Conservation (phyloP, 371 early-diverging fungal genomes). For the Funneliformis caledonium region DNA sequence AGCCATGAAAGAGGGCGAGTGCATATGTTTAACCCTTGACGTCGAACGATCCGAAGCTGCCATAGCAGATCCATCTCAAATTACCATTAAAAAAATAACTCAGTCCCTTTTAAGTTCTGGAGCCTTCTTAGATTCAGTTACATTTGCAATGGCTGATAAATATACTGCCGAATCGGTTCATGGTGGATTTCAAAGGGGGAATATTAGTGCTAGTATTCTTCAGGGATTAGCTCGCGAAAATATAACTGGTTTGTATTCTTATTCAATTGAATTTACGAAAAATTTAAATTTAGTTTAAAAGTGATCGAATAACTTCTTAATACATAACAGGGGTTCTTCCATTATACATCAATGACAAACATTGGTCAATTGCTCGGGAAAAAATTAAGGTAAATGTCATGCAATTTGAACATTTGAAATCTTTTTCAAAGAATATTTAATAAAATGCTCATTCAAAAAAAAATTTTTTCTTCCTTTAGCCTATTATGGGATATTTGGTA, state of each 20-base stretch:
- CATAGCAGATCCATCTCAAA: constrained; percentile 49
- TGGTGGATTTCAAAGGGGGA: constrained; percentile 46
- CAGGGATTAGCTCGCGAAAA: constrained; percentile 36
- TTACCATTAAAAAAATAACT: constrained; percentile 50
- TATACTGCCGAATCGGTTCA: constrained; percentile 47
- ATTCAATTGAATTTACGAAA: neutral
- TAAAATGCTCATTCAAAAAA: neutral
- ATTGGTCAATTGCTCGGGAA: constrained; percentile 50
- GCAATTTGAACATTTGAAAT: neutral
- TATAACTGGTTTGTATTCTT: constrained; percentile 28
- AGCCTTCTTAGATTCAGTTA: constrained; percentile 48
- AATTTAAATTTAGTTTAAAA: neutral
- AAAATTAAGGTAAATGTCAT: constrained; percentile 46
- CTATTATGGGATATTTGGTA: constrained; percentile 50
- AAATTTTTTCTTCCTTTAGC: constrained; percentile 17
- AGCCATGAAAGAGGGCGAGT: constrained; percentile 49
- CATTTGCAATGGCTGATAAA: constrained; percentile 43
- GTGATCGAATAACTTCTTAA: constrained; percentile 21
- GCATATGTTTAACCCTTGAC: constrained; percentile 51
- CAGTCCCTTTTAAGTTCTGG: constrained; percentile 49
- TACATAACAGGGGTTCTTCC: constrained; percentile 49
- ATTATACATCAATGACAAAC: constrained; percentile 49
- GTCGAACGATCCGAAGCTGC: constrained; percentile 46
- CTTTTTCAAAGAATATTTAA: neutral
- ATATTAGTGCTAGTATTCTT: constrained; percentile 14